Percentiles rank a stretch among this genome's conserved stretches.
Conservation (phyloP, 345 rosid species). For the Eucalyptus tenuipes region DNA sequence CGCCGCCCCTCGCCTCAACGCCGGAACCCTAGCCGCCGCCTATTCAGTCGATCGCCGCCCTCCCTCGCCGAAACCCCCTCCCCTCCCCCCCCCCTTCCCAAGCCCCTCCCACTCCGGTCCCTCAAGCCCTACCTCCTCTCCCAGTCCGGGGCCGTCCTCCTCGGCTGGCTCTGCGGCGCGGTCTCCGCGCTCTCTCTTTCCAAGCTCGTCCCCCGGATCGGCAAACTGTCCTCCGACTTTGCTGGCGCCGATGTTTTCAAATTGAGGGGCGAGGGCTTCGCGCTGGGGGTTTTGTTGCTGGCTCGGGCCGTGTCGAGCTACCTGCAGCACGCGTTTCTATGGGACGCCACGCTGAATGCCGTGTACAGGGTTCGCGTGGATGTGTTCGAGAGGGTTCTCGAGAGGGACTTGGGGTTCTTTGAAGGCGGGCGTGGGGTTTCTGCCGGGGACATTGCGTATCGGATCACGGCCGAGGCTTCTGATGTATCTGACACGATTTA, state of each 20-base stretch:
- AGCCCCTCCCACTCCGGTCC: slow-evolving; percentile 25
- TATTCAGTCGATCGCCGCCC: background rate
- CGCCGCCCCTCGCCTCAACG: background rate
- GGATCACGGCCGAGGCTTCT: slow-evolving; percentile 77
- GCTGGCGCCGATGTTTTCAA: slow-evolving; percentile 4
- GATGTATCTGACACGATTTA: slow-evolving; percentile 68
- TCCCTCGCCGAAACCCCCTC: background rate
- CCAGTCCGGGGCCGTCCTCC: slow-evolving; percentile 42
- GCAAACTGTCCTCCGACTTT: slow-evolving; percentile 33
- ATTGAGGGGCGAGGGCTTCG: slow-evolving; percentile 27
- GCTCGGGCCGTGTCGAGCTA: slow-evolving; percentile 46
- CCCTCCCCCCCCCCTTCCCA: background rate
- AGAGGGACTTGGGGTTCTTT: slow-evolving; percentile 62
- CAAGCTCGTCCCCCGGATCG: slow-evolving; percentile 52
- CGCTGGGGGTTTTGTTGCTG: slow-evolving; percentile 31
- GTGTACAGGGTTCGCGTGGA: slow-evolving; percentile 47
- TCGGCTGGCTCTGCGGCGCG: slow-evolving; percentile 78
- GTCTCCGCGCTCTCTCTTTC: slow-evolving; percentile 67
- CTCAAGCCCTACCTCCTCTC: slow-evolving; percentile 51
- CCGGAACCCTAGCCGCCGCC: background rate
- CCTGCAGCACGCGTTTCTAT: slow-evolving; percentile 66
- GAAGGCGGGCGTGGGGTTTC: slow-evolving; percentile 60
- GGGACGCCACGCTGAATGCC: slow-evolving; percentile 67
- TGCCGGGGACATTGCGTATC: slow-evolving; percentile 66
- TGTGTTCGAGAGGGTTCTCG: slow-evolving; percentile 53